phyloP scores from a whole-genome alignment of 2,329 filamentous ascomycete genomes.

The Colletotrichum eremochloae region DNA sequence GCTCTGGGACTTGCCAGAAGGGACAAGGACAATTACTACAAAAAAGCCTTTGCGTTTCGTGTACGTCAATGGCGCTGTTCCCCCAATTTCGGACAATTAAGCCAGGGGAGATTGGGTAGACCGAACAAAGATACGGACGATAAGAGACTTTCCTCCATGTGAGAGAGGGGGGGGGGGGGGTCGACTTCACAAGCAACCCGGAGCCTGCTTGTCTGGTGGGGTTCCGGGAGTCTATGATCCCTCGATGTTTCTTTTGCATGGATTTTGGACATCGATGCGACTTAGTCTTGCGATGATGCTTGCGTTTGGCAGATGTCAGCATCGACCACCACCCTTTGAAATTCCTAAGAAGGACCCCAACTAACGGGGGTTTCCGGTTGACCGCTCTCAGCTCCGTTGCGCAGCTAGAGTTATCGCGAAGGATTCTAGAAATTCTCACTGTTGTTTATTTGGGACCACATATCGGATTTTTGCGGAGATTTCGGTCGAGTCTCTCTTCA shows the following conservation, averaged over 20 bases:
- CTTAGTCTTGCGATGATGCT: slow-evolving; percentile 37
- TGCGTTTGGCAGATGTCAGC: slow-evolving; percentile 35
- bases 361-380: neutral
- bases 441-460: slow-evolving; percentile 18
- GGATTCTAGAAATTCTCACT: neutral
- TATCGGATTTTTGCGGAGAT: slow-evolving; percentile 39
- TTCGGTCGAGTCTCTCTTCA: slow-evolving; percentile 28
- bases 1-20: neutral
- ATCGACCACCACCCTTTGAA: slow-evolving; percentile 22
- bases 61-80: slow-evolving; percentile 31
- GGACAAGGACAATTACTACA: neutral
- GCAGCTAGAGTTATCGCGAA: neutral
- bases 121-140: slow-evolving; percentile 40
- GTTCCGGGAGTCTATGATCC: slow-evolving; percentile 42
- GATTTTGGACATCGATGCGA: slow-evolving; percentile 36
- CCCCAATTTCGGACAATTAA: slow-evolving; percentile 19
- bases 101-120: slow-evolving; percentile 25
- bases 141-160: slow-evolving; percentile 22
- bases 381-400: slow-evolving; percentile 8
- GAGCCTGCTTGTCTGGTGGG: slow-evolving; percentile 35
- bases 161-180: slow-evolving; percentile 22
- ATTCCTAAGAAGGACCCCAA: neutral
- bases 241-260: slow-evolving; percentile 37
- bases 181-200: slow-evolving; percentile 38
- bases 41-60: slow-evolving; percentile 23